A percentile compares a stretch with the other conserved stretches of the same genome.
phyloP scores from a whole-genome alignment of 768 basidiomycete genomes.

The Hypholoma sublateritium region DNA sequence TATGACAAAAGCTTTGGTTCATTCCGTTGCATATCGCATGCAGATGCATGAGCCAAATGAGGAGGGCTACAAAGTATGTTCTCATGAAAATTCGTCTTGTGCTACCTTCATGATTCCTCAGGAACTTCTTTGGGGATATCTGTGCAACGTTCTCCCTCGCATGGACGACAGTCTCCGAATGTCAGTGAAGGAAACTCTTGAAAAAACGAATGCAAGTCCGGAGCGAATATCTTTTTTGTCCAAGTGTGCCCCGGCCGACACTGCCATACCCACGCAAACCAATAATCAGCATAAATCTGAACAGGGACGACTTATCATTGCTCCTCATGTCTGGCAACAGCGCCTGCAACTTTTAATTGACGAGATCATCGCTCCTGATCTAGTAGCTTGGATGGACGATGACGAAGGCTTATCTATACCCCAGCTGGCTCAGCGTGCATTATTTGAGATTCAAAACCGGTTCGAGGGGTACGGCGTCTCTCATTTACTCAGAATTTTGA shows the following conservation, averaged over 20 bases:
- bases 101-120: slow-evolving; percentile 12
- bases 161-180: slow-evolving; percentile 19
- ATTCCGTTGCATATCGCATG: slow-evolving; percentile 37
- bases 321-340: slow-evolving; percentile 32
- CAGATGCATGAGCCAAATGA: slow-evolving; percentile 34
- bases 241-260: slow-evolving; percentile 1
- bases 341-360: slow-evolving; percentile 29
- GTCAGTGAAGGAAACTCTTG: slow-evolving; percentile 19
- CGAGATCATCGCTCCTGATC: slow-evolving; percentile 44
- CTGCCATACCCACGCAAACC: background rate
- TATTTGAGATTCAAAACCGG: slow-evolving; percentile 44
- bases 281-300: background rate
- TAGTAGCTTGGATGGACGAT: slow-evolving; percentile 56
- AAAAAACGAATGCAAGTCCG: slow-evolving; percentile 16
- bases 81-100: background rate
- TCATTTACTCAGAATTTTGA: background rate
- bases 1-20: slow-evolving; percentile 29
- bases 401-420: slow-evolving; percentile 42
- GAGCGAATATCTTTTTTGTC: slow-evolving; percentile 16
- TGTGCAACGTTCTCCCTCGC: slow-evolving; percentile 23
- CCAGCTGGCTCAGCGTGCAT: slow-evolving; percentile 40
- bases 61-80: slow-evolving; percentile 6
- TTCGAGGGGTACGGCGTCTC: slow-evolving; percentile 38
- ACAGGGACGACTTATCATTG: slow-evolving; percentile 12
- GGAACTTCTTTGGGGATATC: slow-evolving; percentile 28